phyloP scores from a whole-genome alignment of 208 protist genomes.

The Trypanosoma vivax region DNA sequence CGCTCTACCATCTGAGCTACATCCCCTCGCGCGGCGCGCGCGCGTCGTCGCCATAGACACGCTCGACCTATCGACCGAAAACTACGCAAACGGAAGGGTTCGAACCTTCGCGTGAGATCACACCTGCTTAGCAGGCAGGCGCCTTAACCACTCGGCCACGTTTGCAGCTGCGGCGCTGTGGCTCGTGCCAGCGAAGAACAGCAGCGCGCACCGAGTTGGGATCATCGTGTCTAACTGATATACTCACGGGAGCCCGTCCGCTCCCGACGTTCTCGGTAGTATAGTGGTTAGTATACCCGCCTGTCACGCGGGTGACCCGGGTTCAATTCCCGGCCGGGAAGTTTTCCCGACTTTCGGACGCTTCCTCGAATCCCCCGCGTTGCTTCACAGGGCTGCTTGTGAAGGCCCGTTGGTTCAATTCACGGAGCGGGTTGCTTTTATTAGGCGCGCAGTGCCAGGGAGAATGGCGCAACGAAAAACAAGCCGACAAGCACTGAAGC shows the following conservation, averaged over 20 bases:
- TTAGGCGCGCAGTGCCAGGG: no score
- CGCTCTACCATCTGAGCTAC: conserved; percentile 90
- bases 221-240: no score
- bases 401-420: conserved; percentile 9
- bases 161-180: conserved; percentile 62
- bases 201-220: no score
- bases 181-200: neutral
- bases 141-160: conserved; percentile 86
- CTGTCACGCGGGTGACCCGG: conserved; percentile 25
- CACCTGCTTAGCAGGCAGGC: conserved; percentile 86
- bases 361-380: neutral
- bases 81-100: conserved; percentile 79
- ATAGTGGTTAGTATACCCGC: conserved; percentile 26
- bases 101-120: conserved; percentile 88
- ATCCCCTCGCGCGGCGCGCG: conserved; percentile 34
- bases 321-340: conserved; percentile 26
- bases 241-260: neutral
- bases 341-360: conserved; percentile 5
- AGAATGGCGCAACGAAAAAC: no score
- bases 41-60: neutral
- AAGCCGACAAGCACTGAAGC: no score
- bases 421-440: no score
- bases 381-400: neutral
- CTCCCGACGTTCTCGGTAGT: conserved; percentile 13
- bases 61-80: conserved; percentile 12